Conservation (phyloP, 1,139 yeast genomes). For the Saccharomyces hybrid region DNA sequence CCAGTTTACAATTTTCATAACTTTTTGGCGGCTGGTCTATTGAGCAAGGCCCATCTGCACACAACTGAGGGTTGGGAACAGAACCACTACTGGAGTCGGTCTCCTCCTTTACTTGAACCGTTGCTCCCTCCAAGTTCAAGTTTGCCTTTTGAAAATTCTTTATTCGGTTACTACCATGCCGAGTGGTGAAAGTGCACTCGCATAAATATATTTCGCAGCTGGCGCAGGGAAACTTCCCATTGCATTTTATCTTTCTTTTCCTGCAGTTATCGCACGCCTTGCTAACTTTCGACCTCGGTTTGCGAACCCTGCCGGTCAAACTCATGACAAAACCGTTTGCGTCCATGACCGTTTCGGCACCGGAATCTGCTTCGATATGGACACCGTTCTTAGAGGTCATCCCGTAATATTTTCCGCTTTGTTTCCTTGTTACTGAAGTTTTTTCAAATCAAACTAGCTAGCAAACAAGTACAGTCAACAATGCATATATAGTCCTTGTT, state of each 20-base stretch:
- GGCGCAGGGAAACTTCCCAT: conserved; percentile 38
- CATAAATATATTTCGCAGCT: conserved; percentile 30
- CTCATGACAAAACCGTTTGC: background rate
- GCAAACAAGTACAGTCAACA: background rate
- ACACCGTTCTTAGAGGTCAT: background rate
- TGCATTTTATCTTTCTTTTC: conserved; percentile 54
- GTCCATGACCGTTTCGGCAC: background rate
- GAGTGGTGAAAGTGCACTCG: conserved; percentile 18
- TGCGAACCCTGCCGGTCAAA: conserved; percentile 7
- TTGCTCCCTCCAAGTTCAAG: background rate
- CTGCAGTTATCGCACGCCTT: conserved; percentile 59
- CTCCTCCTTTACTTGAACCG: background rate
- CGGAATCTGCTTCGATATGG: background rate
- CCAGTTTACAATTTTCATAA: background rate
- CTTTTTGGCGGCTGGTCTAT: background rate
- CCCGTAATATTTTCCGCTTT: no score
- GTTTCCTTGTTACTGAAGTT: background rate
- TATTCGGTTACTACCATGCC: background rate
- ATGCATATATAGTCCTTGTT: background rate
- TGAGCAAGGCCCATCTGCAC: background rate
- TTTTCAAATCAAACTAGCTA: background rate
- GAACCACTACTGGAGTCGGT: background rate
- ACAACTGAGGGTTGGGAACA: background rate
- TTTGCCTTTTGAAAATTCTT: background rate
- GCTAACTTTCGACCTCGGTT: conserved; percentile 26